Conservation (phyloP, 2,329 filamentous ascomycete genomes). For the Sclerotiophoma versabilis region DNA sequence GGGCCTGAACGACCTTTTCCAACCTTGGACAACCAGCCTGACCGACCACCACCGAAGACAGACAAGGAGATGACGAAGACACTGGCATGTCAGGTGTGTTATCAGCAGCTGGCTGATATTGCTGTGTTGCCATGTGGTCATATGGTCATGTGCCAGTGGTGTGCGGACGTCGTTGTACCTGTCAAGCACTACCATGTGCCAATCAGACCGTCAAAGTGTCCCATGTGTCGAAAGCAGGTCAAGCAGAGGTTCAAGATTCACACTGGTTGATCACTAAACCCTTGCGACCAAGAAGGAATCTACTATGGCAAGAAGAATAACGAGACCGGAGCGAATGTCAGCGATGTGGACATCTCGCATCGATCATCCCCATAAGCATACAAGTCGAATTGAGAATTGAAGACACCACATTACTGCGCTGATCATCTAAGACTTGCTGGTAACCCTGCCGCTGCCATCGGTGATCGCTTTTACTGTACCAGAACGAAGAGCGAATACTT, state of each 20-base stretch:
- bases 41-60: conserved; percentile 57
- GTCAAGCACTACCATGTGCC: conserved; percentile 53
- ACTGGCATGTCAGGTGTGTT: conserved; percentile 62
- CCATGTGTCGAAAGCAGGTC: conserved; percentile 56
- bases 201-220: conserved; percentile 50
- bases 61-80: conserved; percentile 59
- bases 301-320: not conserved
- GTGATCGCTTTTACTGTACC: not conserved
- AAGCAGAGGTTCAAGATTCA: conserved; percentile 54
- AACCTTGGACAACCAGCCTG: conserved; percentile 56
- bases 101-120: conserved; percentile 60
- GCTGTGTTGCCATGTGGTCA: conserved; percentile 63
- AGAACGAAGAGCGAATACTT: not conserved
- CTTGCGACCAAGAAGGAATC: not conserved
- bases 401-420: not conserved
- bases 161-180: conserved; percentile 59
- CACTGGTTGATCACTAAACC: conserved; percentile 19
- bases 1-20: conserved; percentile 21
- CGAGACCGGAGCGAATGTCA: not conserved
- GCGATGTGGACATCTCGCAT: not conserved
- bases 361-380: not conserved
- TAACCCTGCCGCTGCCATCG: not conserved
- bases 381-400: not conserved
- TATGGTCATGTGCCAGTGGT: conserved; percentile 63
- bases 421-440: not conserved